Conservation (phyloP, 805 yeast genomes). For the Brettanomyces sp. region DNA sequence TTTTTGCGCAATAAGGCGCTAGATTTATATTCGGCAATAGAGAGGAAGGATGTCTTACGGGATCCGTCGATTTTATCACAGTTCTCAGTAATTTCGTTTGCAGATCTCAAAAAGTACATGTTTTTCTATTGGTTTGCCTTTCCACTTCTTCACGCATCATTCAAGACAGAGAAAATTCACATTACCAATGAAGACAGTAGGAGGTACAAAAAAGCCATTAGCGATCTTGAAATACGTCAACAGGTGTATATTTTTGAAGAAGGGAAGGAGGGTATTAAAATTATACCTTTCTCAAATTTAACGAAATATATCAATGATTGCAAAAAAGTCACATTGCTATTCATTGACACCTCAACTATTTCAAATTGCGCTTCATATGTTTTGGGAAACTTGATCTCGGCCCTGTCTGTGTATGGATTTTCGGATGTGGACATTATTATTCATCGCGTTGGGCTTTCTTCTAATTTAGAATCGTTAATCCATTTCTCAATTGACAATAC, state of each 20-base stretch:
- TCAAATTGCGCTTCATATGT: conserved; percentile 12
- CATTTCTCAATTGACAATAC: neutral
- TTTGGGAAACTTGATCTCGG: conserved; percentile 18
- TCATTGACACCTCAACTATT: conserved; percentile 19
- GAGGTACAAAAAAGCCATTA: neutral
- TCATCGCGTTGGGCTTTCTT: neutral
- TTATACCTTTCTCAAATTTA: conserved; percentile 4
- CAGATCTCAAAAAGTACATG: conserved; percentile 82
- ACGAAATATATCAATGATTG: neutral
- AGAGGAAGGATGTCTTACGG: conserved; percentile 24
- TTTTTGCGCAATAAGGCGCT: conserved; percentile 39
- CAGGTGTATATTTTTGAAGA: conserved; percentile 12
- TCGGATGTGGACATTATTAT: conserved; percentile 15
- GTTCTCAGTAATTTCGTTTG: conserved; percentile 56
- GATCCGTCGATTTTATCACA: conserved; percentile 32
- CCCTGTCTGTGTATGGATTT: conserved; percentile 25
- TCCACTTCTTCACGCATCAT: conserved; percentile 52
- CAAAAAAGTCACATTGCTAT: conserved; percentile 9
- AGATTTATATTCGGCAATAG: conserved; percentile 18
- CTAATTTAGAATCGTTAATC: neutral
- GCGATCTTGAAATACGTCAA: neutral
- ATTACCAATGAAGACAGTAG: neutral
- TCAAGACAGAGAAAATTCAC: conserved; percentile 23
- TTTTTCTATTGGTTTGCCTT: conserved; percentile 86
- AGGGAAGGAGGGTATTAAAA: neutral